A percentile compares a stretch with the other conserved stretches of the same genome.
Conservation (phyloP, 495 filamentous ascomycete species). For the Hypomontagnella submonticulosa region DNA sequence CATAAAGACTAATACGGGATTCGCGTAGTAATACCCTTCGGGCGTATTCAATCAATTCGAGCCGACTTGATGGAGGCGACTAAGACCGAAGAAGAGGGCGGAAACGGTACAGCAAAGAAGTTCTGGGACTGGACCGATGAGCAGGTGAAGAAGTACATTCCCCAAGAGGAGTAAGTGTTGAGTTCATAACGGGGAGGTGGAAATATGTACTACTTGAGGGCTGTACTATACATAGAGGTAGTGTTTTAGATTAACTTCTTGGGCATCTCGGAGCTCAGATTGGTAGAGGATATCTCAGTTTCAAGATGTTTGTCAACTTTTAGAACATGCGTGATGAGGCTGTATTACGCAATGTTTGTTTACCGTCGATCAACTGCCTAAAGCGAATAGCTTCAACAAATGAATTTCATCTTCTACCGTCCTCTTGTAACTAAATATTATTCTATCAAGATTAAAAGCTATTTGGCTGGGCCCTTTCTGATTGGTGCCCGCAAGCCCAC, state of each 20-base stretch:
- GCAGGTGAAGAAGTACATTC: conserved; percentile 44
- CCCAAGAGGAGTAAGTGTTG: background rate
- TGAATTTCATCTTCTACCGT: conserved; percentile 30
- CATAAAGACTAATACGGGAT: background rate
- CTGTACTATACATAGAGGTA: too few relatives aligned
- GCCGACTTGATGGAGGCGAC: conserved; percentile 48
- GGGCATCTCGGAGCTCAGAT: too few relatives aligned
- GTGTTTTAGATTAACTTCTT: too few relatives aligned
- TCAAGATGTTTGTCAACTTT: too few relatives aligned
- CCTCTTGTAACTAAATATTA: conserved; percentile 14
- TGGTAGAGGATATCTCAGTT: too few relatives aligned
- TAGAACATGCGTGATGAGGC: too few relatives aligned
- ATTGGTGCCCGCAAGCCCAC: conserved; percentile 45
- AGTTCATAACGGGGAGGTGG: background rate
- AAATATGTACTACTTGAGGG: background rate
- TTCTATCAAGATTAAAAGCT: background rate
- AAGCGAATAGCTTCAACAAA: background rate
- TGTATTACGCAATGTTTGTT: too few relatives aligned
- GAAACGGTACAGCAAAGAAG: conserved; percentile 45
- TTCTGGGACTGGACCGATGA: conserved; percentile 59
- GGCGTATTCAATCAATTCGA: conserved; percentile 39
- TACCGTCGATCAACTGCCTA: background rate
- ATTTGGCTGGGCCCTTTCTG: background rate
- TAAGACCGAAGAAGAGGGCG: conserved; percentile 47
- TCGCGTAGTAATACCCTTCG: conserved; percentile 48